A percentile compares a stretch with the other conserved stretches of the same genome.
These are phyloP conservation scores for Aspergillus cejpii DNA, from an alignment of 2,329 filamentous ascomycete genomes.

Conservation along the genomic window DNA sequence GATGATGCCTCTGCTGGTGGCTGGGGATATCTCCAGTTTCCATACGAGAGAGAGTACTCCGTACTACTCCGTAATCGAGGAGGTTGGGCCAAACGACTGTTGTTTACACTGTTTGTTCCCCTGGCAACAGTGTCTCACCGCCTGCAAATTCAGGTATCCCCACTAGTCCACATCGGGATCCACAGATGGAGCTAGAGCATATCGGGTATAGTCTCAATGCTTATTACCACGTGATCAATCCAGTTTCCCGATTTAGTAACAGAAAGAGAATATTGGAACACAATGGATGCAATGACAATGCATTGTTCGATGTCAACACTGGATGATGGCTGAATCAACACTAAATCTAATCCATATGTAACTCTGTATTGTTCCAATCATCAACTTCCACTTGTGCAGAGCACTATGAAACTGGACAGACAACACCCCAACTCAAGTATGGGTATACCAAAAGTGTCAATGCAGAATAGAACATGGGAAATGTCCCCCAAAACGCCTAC, in stretches of 20 bases:
- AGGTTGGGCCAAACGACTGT: conserved; percentile 39
- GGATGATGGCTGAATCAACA: too few relatives aligned
- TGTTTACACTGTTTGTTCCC: conserved; percentile 38
- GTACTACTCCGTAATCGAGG: too few relatives aligned
- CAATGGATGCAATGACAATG: background rate
- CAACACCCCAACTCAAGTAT: background rate
- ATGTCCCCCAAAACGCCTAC: background rate
- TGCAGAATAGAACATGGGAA: background rate
- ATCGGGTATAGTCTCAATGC: conserved; percentile 11
- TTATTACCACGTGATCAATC: conserved; percentile 14
- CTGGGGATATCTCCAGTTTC: background rate
- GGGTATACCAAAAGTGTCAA: background rate
- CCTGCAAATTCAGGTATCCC: conserved; percentile 14
- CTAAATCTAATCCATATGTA: too few relatives aligned
- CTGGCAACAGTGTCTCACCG: conserved; percentile 32
- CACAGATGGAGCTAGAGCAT: conserved; percentile 6
- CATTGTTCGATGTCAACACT: background rate
- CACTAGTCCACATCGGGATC: conserved; percentile 11
- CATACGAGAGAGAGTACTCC: too few relatives aligned
- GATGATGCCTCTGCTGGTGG: background rate
- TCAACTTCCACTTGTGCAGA: too few relatives aligned
- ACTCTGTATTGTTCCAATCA: too few relatives aligned
- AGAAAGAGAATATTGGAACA: too few relatives aligned
- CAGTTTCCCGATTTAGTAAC: conserved; percentile 18
- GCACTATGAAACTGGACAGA: too few relatives aligned